phyloP scores from a whole-genome alignment of 2,329 filamentous ascomycete species.

The Claviceps paspali region DNA sequence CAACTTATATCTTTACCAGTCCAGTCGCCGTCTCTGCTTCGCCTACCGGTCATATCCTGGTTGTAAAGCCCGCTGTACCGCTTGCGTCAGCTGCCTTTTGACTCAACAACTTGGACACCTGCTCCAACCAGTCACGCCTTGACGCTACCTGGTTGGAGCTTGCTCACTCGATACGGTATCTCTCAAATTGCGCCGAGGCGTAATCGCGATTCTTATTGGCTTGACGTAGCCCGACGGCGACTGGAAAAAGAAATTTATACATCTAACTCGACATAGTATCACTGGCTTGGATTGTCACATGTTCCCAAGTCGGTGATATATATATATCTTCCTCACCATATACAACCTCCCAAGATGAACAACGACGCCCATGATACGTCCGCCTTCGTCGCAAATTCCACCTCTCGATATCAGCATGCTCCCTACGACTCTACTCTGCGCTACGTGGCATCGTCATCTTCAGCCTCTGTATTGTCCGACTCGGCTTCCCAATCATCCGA shows the following conservation, averaged over 20 bases:
- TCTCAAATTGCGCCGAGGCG: slow-evolving; percentile 18
- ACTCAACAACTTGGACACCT: slow-evolving; percentile 20
- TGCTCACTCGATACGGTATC: slow-evolving; percentile 19
- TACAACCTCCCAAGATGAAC: slow-evolving; percentile 40
- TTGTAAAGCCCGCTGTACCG: slow-evolving; percentile 33
- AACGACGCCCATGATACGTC: slow-evolving; percentile 37
- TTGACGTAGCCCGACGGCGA: slow-evolving; percentile 38
- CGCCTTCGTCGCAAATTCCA: slow-evolving; percentile 28
- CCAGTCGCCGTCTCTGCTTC: slow-evolving; percentile 49
- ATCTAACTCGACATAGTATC: too few relatives aligned
- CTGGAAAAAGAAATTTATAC: slow-evolving; percentile 32
- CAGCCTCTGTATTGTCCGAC: slow-evolving; percentile 65
- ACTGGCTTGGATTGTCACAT: slow-evolving; percentile 15
- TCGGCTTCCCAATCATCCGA: slow-evolving; percentile 55
- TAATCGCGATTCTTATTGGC: slow-evolving; percentile 24
- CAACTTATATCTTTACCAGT: slow-evolving; percentile 28
- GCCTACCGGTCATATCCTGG: slow-evolving; percentile 44
- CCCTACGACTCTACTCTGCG: slow-evolving; percentile 58
- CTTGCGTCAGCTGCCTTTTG: slow-evolving; percentile 27
- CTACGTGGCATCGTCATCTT: slow-evolving; percentile 61
- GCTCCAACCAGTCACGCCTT: slow-evolving; percentile 18
- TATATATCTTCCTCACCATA: slow-evolving; percentile 13
- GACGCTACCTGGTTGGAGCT: slow-evolving; percentile 25
- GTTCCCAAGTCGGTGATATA: slow-evolving; percentile 13
- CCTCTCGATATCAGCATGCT: slow-evolving; percentile 31